Percentiles rank a stretch among this genome's conserved stretches.
These are phyloP conservation scores for Corymbia citriodora DNA, from an alignment of 441 rosid genomes.

Conservation along the genomic window DNA sequence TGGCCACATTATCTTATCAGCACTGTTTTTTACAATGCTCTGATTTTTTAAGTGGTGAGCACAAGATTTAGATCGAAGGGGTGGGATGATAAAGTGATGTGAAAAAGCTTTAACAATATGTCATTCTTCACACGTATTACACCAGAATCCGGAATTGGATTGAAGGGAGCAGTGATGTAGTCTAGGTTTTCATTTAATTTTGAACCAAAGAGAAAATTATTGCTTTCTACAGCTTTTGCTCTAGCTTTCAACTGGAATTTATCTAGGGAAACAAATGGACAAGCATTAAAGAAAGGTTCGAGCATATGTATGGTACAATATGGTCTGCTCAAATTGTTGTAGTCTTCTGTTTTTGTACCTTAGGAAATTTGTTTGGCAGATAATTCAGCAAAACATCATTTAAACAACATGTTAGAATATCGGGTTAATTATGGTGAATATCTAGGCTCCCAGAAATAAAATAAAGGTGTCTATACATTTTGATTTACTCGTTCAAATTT, in stretches of 20 bases:
- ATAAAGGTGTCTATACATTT: not conserved
- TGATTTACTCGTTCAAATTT: not conserved
- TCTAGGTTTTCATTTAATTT: not conserved
- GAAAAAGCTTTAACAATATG: not conserved
- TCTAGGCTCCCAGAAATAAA: not conserved
- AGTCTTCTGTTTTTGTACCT: not conserved
- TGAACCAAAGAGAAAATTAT: not conserved
- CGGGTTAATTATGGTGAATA: not conserved
- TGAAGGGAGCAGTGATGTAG: not conserved
- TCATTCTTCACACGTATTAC: not conserved
- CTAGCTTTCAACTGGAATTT: not conserved
- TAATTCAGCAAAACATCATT: not conserved
- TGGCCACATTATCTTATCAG: not conserved
- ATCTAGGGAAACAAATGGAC: not conserved
- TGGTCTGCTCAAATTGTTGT: not conserved
- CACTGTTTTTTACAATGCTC: not conserved
- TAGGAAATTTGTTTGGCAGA: not conserved
- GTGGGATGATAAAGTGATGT: not conserved
- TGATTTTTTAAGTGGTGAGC: not conserved
- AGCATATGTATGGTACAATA: not conserved
- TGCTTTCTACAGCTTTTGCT: not conserved
- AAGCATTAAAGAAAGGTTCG: not conserved
- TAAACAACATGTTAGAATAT: not conserved
- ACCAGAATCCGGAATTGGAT: not conserved
- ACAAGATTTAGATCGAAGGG: not conserved